Evolutionary conservation across 2,329 filamentous ascomycete species (phyloP).

Genomic region (Venturiaceae sp.): DNA sequence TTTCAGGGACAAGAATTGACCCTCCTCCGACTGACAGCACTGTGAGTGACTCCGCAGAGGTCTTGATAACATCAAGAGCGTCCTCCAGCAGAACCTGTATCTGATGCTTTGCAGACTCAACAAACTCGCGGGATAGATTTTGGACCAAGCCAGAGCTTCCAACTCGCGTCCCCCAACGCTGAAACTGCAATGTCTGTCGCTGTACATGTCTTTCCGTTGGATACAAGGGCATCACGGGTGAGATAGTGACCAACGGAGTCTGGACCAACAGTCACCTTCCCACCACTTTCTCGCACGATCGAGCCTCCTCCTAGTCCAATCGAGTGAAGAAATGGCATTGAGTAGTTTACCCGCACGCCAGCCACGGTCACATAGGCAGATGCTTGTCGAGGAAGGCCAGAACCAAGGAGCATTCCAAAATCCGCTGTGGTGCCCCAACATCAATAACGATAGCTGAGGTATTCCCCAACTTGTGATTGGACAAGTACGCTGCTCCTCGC

Average conservation of each 20-base stretch:
- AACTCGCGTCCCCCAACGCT: slow-evolving; percentile 26
- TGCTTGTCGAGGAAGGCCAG: slow-evolving; percentile 54
- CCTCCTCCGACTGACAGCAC: slow-evolving; percentile 57
- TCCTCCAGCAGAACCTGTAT: slow-evolving; percentile 45
- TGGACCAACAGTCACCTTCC: slow-evolving; percentile 42
- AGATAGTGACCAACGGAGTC: slow-evolving; percentile 54
- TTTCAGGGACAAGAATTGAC: slow-evolving; percentile 46
- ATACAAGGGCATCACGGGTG: slow-evolving; percentile 42
- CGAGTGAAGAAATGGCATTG: slow-evolving; percentile 11
- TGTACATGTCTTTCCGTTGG: slow-evolving; percentile 47
- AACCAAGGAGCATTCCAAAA: slow-evolving; percentile 49
- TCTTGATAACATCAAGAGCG: slow-evolving; percentile 54
- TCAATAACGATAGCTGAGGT: slow-evolving; percentile 54
- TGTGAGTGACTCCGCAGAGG: slow-evolving; percentile 47
- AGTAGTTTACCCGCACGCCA: slow-evolving; percentile 50
- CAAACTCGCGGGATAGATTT: slow-evolving; percentile 22
- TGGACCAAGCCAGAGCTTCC: slow-evolving; percentile 31
- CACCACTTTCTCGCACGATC: slow-evolving; percentile 34
- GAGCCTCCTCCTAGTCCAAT: slow-evolving; percentile 52
- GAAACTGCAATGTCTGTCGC: slow-evolving; percentile 46
- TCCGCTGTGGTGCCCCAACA: slow-evolving; percentile 60
- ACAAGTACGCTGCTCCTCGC: slow-evolving; percentile 36
- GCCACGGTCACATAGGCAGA: slow-evolving; percentile 52
- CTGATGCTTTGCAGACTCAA: slow-evolving; percentile 27
- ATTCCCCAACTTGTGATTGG: slow-evolving; percentile 11